Percentiles rank a stretch among this genome's conserved stretches.
phyloP scores from a whole-genome alignment of 257 asterid genomes.

The Rehmannia glutinosa region DNA sequence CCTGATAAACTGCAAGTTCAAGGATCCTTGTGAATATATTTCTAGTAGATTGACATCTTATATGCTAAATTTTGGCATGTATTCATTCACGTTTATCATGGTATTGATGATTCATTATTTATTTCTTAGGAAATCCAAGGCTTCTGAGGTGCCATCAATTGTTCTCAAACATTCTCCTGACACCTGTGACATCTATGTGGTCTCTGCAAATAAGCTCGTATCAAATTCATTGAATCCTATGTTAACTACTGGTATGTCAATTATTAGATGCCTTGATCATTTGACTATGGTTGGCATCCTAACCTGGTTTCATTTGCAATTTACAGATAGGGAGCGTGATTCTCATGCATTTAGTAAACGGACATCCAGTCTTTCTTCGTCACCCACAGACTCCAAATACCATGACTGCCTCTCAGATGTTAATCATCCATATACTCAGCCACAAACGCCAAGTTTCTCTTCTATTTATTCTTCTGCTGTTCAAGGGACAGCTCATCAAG shows the following conservation, averaged over 20 bases:
- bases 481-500: slow-evolving; percentile 21
- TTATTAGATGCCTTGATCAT: background rate
- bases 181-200: slow-evolving; percentile 52
- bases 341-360: slow-evolving; percentile 26
- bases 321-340: slow-evolving; percentile 28
- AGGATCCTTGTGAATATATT: slow-evolving; percentile 1
- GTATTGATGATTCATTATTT: slow-evolving; percentile 14
- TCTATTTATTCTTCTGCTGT: slow-evolving; percentile 17
- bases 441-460: slow-evolving; percentile 22
- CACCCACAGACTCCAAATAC: slow-evolving; percentile 32
- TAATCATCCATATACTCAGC: slow-evolving; percentile 27
- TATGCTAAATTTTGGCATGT: slow-evolving; percentile 6
- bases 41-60: slow-evolving; percentile 10
- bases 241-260: slow-evolving; percentile 43
- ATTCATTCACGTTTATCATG: background rate
- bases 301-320: slow-evolving; percentile 20
- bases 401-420: slow-evolving; percentile 26
- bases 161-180: slow-evolving; percentile 67
- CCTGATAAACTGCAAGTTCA: background rate
- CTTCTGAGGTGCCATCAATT: slow-evolving; percentile 59
- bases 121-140: slow-evolving; percentile 48
- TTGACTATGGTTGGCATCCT: background rate
- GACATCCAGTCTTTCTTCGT: slow-evolving; percentile 31
- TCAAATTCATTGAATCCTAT: slow-evolving; percentile 46
- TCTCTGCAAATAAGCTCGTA: slow-evolving; percentile 45